These are phyloP conservation scores for Auriculariales sp. DNA, from an alignment of 768 basidiomycete genomes.

Conservation along the genomic window DNA sequence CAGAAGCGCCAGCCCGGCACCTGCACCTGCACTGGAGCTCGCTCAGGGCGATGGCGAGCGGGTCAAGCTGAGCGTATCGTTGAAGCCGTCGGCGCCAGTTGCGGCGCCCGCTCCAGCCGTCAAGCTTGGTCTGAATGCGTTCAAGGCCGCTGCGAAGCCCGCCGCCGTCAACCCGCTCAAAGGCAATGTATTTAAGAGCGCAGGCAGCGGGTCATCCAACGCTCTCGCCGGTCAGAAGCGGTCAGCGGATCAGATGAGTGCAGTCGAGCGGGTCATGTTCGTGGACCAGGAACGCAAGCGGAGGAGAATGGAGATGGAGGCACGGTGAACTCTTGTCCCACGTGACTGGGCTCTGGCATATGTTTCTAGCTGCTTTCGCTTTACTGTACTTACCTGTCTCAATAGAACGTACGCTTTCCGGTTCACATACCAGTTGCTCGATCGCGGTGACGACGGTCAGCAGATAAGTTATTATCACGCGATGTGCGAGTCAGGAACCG, in stretches of 20 bases:
- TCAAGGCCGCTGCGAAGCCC: constrained; percentile 24
- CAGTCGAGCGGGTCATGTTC: constrained; percentile 71
- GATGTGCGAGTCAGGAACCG: too few species aligned
- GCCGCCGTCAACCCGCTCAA: constrained; percentile 43
- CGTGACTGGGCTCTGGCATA: background rate
- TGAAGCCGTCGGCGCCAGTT: constrained; percentile 30
- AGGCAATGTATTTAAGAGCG: constrained; percentile 59
- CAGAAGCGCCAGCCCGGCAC: constrained; percentile 20
- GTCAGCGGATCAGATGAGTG: constrained; percentile 54
- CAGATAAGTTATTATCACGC: too few species aligned
- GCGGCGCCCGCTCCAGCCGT: constrained; percentile 17
- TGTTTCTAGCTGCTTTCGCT: background rate
- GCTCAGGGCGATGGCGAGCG: constrained; percentile 60
- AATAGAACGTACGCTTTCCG: background rate
- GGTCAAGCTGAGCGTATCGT: constrained; percentile 57
- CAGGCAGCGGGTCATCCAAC: constrained; percentile 20
- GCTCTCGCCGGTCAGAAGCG: constrained; percentile 28
- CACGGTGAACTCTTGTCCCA: background rate
- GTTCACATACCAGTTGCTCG: too few species aligned
- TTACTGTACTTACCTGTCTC: background rate
- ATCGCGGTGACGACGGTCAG: too few species aligned
- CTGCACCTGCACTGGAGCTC: constrained; percentile 32
- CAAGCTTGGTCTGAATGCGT: constrained; percentile 44
- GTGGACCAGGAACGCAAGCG: constrained; percentile 89
- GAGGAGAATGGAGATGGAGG: constrained; percentile 50